Base-by-base conservation (phyloP, 2,329 filamentous ascomycete species). In the Aquanectria penicillioides region DNA sequence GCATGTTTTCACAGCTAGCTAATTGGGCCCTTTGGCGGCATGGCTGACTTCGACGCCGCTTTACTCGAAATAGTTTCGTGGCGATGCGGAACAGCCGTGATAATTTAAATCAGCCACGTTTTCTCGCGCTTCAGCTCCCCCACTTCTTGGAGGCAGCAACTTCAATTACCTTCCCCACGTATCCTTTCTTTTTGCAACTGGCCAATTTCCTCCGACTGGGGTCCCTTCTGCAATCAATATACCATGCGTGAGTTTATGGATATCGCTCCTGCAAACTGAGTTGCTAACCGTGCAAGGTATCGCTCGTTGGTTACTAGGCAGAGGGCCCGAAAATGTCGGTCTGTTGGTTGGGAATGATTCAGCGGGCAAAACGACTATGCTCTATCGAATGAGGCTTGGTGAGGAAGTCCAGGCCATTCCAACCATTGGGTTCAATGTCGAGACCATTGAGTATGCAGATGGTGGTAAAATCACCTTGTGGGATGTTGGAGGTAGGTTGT, bases 381-480 rank as follows among this genome's bases (percentile, higher is more conserved):
- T 93, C 34, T 93, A 93, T 77, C 86, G 88, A 73, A 77, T 97
- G 79, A 97, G 97, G 86, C 87, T 97, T 71, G 91, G 92, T 77
- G 89, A 96, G 84, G 91, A 93, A 74, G 92, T 97, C 73, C 95
- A 92, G 71, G 96, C 93, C 63, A 97, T 97, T 73, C 94, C 94
- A 62, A 97, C 94, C 68, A 95, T 97, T 74, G 94, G 89, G 59
- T 97, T 97, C 82, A 97, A 97, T 74, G 92, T 97, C 63, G 94
- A 97, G 80, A 91, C 88, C 3, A 89, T 94, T 0, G 61, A 67
- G 2, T 57, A 64, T 36, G 28, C 60, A 0, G 50, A 64, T 40
- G 62, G 66, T 5, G 59, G 57, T 6, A 67, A 63, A 10, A 55
- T 73, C 2, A 66, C 64, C 0, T 41, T 74, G 2, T 74, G 71